Conservation (phyloP, 805 yeast genomes). For the Yarrowia yakushimensis region DNA sequence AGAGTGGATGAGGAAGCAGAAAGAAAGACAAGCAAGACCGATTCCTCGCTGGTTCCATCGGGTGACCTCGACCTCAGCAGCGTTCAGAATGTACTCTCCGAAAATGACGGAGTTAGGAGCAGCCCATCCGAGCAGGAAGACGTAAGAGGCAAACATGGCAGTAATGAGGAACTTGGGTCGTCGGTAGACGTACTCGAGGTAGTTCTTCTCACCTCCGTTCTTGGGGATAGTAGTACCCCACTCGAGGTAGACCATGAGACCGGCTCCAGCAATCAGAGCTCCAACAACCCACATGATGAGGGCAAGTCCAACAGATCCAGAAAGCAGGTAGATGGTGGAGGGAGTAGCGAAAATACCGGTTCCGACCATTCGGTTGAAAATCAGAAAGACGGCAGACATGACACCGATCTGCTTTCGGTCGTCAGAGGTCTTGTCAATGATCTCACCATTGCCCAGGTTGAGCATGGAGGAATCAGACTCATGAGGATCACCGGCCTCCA, state of each 20-base stretch:
- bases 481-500: slow-evolving; percentile 10
- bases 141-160: slow-evolving; percentile 63
- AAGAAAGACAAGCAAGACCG: slow-evolving; percentile 69
- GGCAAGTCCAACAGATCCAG: slow-evolving; percentile 71
- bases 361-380: slow-evolving; percentile 68
- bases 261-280: slow-evolving; percentile 60
- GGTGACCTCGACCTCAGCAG: slow-evolving; percentile 64
- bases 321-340: slow-evolving; percentile 48
- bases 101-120: slow-evolving; percentile 78
- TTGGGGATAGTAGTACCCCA: slow-evolving; percentile 74
- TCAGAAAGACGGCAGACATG: slow-evolving; percentile 59
- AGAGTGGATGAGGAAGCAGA: slow-evolving; percentile 63
- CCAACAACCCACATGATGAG: slow-evolving; percentile 75
- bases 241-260: slow-evolving; percentile 71
- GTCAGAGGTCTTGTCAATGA: slow-evolving; percentile 20
- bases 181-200: slow-evolving; percentile 65
- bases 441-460: slow-evolving; percentile 17
- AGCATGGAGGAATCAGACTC: slow-evolving; percentile 12
- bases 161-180: slow-evolving; percentile 68
- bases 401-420: slow-evolving; percentile 43
- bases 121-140: slow-evolving; percentile 79
- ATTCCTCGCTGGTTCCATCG: slow-evolving; percentile 77
- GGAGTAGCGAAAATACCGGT: slow-evolving; percentile 77
- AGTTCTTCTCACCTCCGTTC: slow-evolving; percentile 85
- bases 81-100: slow-evolving; percentile 72